A percentile compares a stretch with the other conserved stretches of the same genome.
Conservation (phyloP, 805 yeast species). For the Candida suzukii region DNA sequence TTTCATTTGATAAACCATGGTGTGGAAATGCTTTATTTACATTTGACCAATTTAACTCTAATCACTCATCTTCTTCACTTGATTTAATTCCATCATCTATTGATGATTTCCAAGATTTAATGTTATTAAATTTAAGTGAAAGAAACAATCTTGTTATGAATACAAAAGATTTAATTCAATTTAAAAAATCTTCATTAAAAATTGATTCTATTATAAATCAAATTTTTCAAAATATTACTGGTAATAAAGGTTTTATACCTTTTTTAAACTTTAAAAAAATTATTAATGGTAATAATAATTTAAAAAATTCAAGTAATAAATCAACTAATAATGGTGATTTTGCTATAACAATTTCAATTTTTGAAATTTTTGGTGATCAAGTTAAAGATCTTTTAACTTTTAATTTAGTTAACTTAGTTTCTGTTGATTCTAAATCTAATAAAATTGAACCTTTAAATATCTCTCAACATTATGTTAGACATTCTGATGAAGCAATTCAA, state of each 20-base stretch:
- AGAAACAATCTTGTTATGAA: not conserved
- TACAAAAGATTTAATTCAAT: not conserved
- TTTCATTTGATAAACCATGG: too few relatives aligned
- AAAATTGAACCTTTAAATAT: slow-evolving; percentile 37
- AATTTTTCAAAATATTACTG: not conserved
- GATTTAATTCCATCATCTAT: too few relatives aligned
- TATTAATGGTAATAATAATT: too few relatives aligned
- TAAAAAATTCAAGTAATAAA: not conserved
- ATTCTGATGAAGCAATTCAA: slow-evolving; percentile 27
- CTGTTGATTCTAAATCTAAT: slow-evolving; percentile 34
- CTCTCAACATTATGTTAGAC: slow-evolving; percentile 32
- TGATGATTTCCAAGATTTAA: not conserved
- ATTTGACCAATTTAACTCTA: too few relatives aligned
- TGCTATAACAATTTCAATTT: slow-evolving; percentile 43
- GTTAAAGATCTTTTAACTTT: slow-evolving; percentile 30
- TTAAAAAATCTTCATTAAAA: not conserved
- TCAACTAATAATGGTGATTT: not conserved
- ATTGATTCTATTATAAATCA: not conserved
- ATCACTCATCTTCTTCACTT: too few relatives aligned
- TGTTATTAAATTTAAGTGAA: not conserved
- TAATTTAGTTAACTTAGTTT: slow-evolving; percentile 19
- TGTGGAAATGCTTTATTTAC: too few relatives aligned
- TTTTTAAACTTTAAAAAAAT: too few relatives aligned
- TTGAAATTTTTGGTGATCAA: slow-evolving; percentile 44
- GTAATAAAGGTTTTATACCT: not conserved